phyloP scores from a whole-genome alignment of 805 yeast species.

The Schizosaccharomyces lindneri region DNA sequence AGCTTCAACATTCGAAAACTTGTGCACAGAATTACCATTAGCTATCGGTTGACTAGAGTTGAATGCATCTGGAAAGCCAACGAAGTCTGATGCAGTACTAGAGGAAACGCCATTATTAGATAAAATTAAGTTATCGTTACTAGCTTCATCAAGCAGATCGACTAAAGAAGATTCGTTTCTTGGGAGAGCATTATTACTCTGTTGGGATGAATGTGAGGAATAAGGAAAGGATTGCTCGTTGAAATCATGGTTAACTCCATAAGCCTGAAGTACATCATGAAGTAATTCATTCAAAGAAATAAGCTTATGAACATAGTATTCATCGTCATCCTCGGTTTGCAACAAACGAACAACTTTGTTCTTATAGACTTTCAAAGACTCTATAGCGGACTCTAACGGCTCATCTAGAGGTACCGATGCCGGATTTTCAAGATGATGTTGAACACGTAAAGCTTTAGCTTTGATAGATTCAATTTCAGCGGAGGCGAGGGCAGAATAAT shows the following conservation, averaged over 20 bases:
- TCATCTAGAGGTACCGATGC: conserved; percentile 25
- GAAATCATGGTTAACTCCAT: no score
- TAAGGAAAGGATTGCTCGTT: no score
- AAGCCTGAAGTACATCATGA: conserved; percentile 17
- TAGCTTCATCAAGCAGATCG: not conserved
- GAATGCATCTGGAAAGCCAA: not conserved
- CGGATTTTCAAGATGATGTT: conserved; percentile 46
- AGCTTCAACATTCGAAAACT: not conserved
- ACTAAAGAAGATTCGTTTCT: not conserved
- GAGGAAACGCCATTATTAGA: not conserved
- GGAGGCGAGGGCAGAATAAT: conserved; percentile 52
- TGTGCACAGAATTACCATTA: not conserved
- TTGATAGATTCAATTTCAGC: conserved; percentile 65
- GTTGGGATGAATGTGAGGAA: no score
- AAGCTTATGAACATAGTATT: conserved; percentile 35
- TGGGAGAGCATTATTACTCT: no score
- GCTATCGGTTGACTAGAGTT: not conserved
- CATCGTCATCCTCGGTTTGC: conserved; percentile 53
- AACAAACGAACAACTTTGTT: conserved; percentile 70
- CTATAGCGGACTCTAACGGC: conserved; percentile 52
- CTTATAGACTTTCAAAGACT: conserved; percentile 56
- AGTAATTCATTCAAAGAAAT: conserved; percentile 51
- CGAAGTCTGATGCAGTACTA: not conserved
- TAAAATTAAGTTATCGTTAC: not conserved
- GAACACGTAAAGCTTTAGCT: conserved; percentile 64